Evolutionary conservation across 345 rosid genomes (phyloP).

Genomic region (Anastatica hierochuntica): DNA sequence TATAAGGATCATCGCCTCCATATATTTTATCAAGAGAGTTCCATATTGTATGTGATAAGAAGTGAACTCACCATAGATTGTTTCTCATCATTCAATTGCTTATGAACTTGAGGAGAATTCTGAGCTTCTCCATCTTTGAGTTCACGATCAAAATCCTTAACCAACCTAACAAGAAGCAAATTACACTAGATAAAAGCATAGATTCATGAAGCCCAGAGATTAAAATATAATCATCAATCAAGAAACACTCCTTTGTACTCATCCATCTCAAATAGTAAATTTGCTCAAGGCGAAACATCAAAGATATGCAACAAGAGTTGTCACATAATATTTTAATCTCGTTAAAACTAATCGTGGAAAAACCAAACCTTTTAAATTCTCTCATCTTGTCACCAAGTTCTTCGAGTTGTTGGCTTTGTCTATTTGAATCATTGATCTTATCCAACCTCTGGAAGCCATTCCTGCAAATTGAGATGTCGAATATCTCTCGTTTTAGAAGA

Average conservation of each 20-base stretch:
- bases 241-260: too few relatives aligned
- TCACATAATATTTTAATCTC: too few relatives aligned
- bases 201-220: too few relatives aligned
- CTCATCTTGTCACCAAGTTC: slow-evolving; percentile 91
- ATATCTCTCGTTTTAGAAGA: too few relatives aligned
- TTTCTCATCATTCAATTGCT: slow-evolving; percentile 85
- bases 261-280: too few relatives aligned
- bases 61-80: slow-evolving; percentile 73
- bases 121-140: slow-evolving; percentile 65
- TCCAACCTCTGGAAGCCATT: slow-evolving; percentile 96
- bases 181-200: background rate
- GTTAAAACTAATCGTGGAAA: too few relatives aligned
- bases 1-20: too few relatives aligned
- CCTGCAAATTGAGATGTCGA: too few relatives aligned
- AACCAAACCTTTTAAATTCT: slow-evolving; percentile 74
- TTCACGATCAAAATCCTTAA: slow-evolving; percentile 85
- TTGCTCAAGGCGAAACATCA: too few relatives aligned
- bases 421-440: slow-evolving; percentile 78
- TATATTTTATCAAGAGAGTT: too few relatives aligned
- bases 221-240: too few relatives aligned
- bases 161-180: slow-evolving; percentile 41
- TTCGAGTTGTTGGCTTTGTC: slow-evolving; percentile 90
- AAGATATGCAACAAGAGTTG: too few relatives aligned
- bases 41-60: background rate
- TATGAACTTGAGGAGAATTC: slow-evolving; percentile 64